Base-by-base conservation (phyloP, 208 protist genomes). In the Leishmania arabica region DNA sequence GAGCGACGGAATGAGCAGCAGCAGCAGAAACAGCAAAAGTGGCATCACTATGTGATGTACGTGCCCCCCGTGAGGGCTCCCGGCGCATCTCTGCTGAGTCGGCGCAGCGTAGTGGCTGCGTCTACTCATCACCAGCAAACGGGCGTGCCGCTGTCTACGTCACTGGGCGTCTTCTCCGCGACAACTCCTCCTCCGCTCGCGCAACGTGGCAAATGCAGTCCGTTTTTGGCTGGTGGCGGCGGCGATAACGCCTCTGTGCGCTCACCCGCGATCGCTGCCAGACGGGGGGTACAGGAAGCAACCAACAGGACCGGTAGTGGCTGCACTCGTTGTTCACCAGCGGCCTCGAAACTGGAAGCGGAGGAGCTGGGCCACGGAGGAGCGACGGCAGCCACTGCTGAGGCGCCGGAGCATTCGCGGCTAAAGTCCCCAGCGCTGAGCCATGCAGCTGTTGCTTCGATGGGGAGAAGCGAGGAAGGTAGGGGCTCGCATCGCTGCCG, bases 21-120 rank as follows among this genome's bases (percentile, higher is more conserved):
- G 15, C 51, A 31, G 21, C 56, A 31, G 51, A 54, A 54, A 21
- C 17, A 8, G 31, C 42, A 37, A 19, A 75, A 62, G 37, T 37
- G 53, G 13, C 77, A 15, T n/a, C 74, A 76, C 53, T 85, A 81
- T 47, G 64, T 71, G 69, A 11, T 1, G 42, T 75, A 78, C 64
- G 62, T 75, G 17, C 78, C 81, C 6, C 53, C 77, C 1, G 40
- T 49, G n/a, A 81, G 42, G 76, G 1, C 40, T 15, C 27, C 53
- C 24, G 42, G 24, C 34, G 37, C 37, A 3, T 66, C 74, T 42
- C 56, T 24, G 21, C 56, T 37, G 21, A 31, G 40, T 13, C 53
- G 7, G 47, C 8, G 24, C 34, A 49, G 27, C 49, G 21, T 27
- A 54, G 66, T 42, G 7, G 37, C 58, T 47, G 69, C 15, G 7